Base-by-base conservation (phyloP, 2,329 filamentous ascomycete species). In the Fusarium agapanthi region DNA sequence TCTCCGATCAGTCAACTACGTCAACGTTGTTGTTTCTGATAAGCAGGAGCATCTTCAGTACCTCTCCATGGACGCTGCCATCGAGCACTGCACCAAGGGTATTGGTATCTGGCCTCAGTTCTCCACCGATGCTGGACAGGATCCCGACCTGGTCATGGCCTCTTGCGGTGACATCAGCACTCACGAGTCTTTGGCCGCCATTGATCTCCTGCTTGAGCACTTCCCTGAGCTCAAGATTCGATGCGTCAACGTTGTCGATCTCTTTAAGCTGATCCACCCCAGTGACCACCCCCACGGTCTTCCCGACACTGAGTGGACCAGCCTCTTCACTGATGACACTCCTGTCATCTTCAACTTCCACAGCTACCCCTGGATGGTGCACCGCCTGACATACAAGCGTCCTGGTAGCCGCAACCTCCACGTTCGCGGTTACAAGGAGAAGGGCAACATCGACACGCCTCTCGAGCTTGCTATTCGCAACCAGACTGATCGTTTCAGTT, bases 341-440 rank as follows among this genome's bases (percentile, higher is more conserved):
- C 93, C 92, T 28, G 85, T 94, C 79, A 90, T 95, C 78, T 95
- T 95, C 86, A 95, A 94, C 84, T 95, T 95, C 88, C 93, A 95
- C 84, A 92, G 89, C 37, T 95, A 95, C 83, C 92, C 93, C 14
- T 95, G 91, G 91, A 86, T 95, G 76, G 88, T 95, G 57, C 92
- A 95, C 83, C 87, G 92, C 56, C 82, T 95, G 74, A 92, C 92
- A 2, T 95, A 94, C 83, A 92, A 92, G 83, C 89, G 92, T 2
- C 90, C 90, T 4, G 92, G 92, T 10, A 89, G 87, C 79, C 79
- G 86, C 50, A 90, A 93, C 81, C 81, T 95, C 70, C 90, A 93
- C 76, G 93, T 95, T n/a, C 86, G 90, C 37, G 93, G 93, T 3
- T 95, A 95, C 85, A 90, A 88, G 78, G 92, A 95, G 84, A 95